Conservation (phyloP, 345 rosid genomes). For the Citrus reticulata region DNA sequence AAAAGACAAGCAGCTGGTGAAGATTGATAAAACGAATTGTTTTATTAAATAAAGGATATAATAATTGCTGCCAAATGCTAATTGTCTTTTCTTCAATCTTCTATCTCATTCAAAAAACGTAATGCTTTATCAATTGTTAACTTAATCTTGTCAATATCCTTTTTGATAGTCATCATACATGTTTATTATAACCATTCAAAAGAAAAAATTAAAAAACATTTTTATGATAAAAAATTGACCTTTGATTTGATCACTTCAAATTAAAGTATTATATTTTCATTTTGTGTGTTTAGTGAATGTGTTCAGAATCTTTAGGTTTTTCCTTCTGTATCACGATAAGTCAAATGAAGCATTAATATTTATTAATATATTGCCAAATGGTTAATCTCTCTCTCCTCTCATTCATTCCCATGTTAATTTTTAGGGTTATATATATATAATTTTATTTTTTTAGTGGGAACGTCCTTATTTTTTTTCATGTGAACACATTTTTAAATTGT, state of each 20-base stretch:
- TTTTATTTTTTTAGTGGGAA: accelerated
- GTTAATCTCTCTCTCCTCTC: no score
- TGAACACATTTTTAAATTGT: accelerated
- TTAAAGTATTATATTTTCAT: background rate
- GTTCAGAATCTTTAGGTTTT: slow-evolving; percentile 2
- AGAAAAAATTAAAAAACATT: background rate
- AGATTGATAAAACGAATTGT: background rate
- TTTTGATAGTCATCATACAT: background rate
- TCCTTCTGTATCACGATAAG: background rate
- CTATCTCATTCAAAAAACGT: background rate
- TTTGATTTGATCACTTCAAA: background rate
- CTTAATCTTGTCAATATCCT: background rate
- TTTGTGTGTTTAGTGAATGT: background rate
- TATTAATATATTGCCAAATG: no score
- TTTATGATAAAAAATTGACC: background rate
- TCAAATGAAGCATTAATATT: background rate
- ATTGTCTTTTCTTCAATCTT: background rate
- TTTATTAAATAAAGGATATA: background rate
- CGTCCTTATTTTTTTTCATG: no score
- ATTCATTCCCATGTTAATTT: no score
- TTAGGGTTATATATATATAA: no score
- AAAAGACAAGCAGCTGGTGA: background rate
- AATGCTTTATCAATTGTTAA: background rate
- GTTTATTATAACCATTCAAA: background rate
- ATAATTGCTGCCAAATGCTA: background rate